Conservation (phyloP, 371 early-diverging fungal genomes). For the Mortierella polycephala region DNA sequence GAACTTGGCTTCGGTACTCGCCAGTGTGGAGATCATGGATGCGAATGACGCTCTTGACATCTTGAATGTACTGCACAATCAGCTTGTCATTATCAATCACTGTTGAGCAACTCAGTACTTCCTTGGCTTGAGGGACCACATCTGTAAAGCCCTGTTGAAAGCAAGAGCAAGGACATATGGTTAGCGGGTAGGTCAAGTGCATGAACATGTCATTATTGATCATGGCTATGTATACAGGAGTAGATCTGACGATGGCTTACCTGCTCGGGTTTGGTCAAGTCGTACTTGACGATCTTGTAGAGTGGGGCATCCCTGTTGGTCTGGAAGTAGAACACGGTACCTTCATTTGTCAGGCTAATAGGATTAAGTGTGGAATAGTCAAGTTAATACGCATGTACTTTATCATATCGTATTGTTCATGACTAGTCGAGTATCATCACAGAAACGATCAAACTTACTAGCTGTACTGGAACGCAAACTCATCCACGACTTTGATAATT, state of each 20-base stretch:
- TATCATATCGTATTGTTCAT: background rate
- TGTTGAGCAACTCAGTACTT: conserved; percentile 55
- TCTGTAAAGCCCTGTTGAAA: conserved; percentile 62
- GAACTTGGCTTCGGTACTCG: conserved; percentile 16
- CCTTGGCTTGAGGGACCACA: conserved; percentile 63
- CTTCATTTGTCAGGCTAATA: conserved; percentile 65
- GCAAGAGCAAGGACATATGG: background rate
- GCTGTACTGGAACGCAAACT: conserved; percentile 61
- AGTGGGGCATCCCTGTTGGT: conserved; percentile 72
- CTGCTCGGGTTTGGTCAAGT: conserved; percentile 61
- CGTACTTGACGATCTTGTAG: conserved; percentile 66
- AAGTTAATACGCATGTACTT: background rate
- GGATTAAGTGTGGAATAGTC: background rate
- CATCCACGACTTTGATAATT: conserved; percentile 57
- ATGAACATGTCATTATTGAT: background rate
- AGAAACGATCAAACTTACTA: conserved; percentile 46
- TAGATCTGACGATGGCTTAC: conserved; percentile 13
- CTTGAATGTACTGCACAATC: conserved; percentile 64
- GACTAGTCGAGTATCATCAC: background rate
- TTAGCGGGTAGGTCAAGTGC: too few relatives aligned
- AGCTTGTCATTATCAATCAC: conserved; percentile 66
- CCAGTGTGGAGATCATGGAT: conserved; percentile 51
- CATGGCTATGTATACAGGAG: too few relatives aligned
- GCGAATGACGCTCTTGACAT: conserved; percentile 62
- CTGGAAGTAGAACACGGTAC: conserved; percentile 66